Percentiles rank a stretch among this genome's conserved stretches.
Conservation (phyloP, 768 basidiomycete genomes). For the Suillus sp. region DNA sequence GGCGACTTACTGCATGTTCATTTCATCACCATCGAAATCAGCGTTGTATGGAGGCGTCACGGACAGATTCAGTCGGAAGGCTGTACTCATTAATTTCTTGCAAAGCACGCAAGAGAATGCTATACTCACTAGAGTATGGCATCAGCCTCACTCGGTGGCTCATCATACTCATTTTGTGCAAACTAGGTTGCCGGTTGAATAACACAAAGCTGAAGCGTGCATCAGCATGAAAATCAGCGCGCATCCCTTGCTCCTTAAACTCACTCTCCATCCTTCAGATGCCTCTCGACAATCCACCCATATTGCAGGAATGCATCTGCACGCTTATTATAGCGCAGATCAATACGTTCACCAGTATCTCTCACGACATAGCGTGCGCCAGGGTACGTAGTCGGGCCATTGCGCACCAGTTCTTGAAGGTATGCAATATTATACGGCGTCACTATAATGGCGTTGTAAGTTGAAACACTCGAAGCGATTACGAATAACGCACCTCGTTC, state of each 20-base stretch:
- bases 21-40: conserved; percentile 99
- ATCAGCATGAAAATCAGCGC: conserved; percentile 21
- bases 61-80: conserved; percentile 96
- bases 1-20: conserved; percentile 97
- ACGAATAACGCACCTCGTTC: conserved; percentile 72
- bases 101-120: conserved; percentile 14
- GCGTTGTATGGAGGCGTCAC: conserved; percentile 99
- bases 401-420: conserved; percentile 91
- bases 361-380: conserved; percentile 96
- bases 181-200: conserved; percentile 97
- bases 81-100: conserved; percentile 39
- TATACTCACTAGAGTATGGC: conserved; percentile 91
- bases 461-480: background rate
- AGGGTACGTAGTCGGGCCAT: conserved; percentile 93
- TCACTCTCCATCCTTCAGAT: conserved; percentile 97
- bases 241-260: conserved; percentile 37
- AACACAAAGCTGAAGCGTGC: conserved; percentile 67
- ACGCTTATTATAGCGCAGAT: conserved; percentile 94
- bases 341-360: conserved; percentile 96
- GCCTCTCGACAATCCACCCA: conserved; percentile 98
- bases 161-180: conserved; percentile 99
- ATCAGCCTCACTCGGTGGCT: conserved; percentile 95
- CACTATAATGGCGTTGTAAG: conserved; percentile 49
- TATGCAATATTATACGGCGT: conserved; percentile 97
- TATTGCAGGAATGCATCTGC: conserved; percentile 95